A percentile compares a stretch with the other conserved stretches of the same genome.
These are phyloP conservation scores for Chaetomium cochliodes DNA, from an alignment of 495 filamentous ascomycete species.

Conservation along the genomic window DNA sequence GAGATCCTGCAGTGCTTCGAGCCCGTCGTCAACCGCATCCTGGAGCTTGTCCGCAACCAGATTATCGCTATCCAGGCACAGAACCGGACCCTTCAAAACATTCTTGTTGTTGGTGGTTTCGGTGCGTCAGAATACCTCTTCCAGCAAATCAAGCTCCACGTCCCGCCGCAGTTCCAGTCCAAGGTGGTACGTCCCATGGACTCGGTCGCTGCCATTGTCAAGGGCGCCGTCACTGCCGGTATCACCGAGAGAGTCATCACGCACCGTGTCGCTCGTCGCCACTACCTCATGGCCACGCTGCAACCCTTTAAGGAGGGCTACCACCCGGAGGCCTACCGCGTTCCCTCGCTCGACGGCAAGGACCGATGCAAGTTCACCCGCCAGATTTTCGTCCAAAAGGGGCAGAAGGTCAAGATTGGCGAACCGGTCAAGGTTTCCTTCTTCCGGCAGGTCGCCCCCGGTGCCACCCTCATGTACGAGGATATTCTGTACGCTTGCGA, in stretches of 20 bases:
- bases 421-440: constrained; percentile 99
- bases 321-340: constrained; percentile 95
- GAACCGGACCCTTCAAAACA: constrained; percentile 69
- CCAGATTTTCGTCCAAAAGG: constrained; percentile 98
- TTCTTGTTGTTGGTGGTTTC: constrained; percentile 71
- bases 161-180: constrained; percentile 74
- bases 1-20: constrained; percentile 78
- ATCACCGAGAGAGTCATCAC: constrained; percentile 97
- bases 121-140: constrained; percentile 76
- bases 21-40: constrained; percentile 69
- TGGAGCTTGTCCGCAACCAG: constrained; percentile 72
- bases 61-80: constrained; percentile 78
- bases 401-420: constrained; percentile 96
- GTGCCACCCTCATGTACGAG: constrained; percentile 98
- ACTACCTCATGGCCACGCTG: constrained; percentile 98
- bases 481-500: constrained; percentile 98
- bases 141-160: constrained; percentile 79
- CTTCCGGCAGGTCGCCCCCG: constrained; percentile 96
- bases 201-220: constrained; percentile 74
- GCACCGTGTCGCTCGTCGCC: constrained; percentile 93
- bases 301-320: constrained; percentile 99
- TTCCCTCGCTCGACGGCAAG: constrained; percentile 93
- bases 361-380: constrained; percentile 98
- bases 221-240: constrained; percentile 78
- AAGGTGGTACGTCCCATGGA: constrained; percentile 78